Base-by-base conservation (phyloP, 176 grass and related monocot genomes). In the Alopecurus myosuroides region DNA sequence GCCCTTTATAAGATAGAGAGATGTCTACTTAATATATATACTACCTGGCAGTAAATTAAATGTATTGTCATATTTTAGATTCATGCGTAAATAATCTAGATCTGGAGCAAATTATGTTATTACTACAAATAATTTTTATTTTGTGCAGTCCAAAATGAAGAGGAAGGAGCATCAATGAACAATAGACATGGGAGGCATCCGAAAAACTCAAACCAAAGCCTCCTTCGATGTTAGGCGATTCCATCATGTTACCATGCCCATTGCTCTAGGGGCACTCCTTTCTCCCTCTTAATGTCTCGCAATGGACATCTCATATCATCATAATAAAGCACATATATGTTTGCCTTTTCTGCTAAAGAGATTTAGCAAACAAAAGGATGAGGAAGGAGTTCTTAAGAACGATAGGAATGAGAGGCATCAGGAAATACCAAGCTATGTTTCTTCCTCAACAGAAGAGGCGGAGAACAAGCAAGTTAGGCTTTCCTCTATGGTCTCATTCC, bases 151-250 rank as follows among this genome's bases (percentile, higher is more conserved):
- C 48, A 75, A 51, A 88, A 78, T 30, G 64, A 68, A 83, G 33
- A 82, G 80, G 51, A 66, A 67, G 44, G 15, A 85, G 57, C 15
- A 80, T 57, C 35, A 28, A 80, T 36, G 14, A 66, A 55, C 14
- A 1, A 66, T 80, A 84, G 76, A 76, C 57, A 74, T 88, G 28
- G 44, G 56, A 88, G 76, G 67, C 87, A 88, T 88, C 44, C 80
- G 56, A 76, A 67, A 66, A 62, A 42, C 67, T 72, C 11, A 84
- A 66, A 51, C 30, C 18, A 10, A 64, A 36, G 2, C 50, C 72
- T 33, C 31, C 30, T 40, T 3, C 29, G 1, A 29, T 49, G 3
- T 67, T 10, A 9, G 11, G 15, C 1, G 20, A 17, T 85, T 81
- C 82, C 82, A 76, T 14, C 37, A 76, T 81, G 60, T 81, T 68